Conservation (phyloP, 2,329 filamentous ascomycete genomes). For the Sarocladiaceae sp. region DNA sequence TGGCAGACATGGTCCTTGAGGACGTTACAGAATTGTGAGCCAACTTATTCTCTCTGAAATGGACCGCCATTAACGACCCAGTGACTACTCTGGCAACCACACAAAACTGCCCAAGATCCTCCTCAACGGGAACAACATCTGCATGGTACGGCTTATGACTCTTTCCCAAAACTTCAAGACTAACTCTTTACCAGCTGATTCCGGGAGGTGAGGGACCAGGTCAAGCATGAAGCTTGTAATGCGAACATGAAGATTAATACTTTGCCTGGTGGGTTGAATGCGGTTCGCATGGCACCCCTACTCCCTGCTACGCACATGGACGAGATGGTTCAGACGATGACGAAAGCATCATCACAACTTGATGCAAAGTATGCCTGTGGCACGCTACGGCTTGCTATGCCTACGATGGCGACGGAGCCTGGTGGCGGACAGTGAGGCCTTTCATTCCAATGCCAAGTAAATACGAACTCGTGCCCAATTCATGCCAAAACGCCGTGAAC, state of each 20-base stretch:
- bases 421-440: no score
- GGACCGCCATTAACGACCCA: constrained; percentile 28
- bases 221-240: constrained; percentile 8
- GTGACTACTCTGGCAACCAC: constrained; percentile 84
- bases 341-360: no score
- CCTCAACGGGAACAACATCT: constrained; percentile 96
- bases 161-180: not conserved
- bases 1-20: constrained; percentile 90
- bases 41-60: not conserved
- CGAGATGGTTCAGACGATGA: no score
- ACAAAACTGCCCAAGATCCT: constrained; percentile 91
- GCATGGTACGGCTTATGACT: constrained; percentile 68
- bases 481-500: constrained; percentile 1
- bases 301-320: no score
- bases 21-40: constrained; percentile 89
- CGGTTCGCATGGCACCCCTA: no score
- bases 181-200: constrained; percentile 52
- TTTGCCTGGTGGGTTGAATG: no score
- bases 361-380: no score
- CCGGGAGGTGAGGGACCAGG: constrained; percentile 68
- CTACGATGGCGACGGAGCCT: no score
- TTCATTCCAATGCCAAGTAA: not conserved
- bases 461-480: not conserved
- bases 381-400: no score
- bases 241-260: no score